phyloP scores from a whole-genome alignment of 2,329 filamentous ascomycete species.

The Phyllosticta citribraziliensis region DNA sequence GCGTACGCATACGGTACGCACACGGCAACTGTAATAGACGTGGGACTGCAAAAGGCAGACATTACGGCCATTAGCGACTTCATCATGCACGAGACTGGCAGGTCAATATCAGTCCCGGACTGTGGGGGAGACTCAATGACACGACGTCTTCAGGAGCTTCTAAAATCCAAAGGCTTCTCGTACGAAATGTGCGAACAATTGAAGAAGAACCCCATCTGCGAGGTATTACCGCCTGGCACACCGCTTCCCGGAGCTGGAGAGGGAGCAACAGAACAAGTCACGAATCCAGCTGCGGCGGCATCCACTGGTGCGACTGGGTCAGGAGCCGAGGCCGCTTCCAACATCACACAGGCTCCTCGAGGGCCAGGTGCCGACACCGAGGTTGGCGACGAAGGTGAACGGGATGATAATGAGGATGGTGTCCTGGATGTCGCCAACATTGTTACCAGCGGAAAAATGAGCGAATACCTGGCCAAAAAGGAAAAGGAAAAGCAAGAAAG shows the following conservation, averaged over 20 bases:
- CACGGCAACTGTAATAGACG: constrained; percentile 78
- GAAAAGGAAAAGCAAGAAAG: constrained; percentile 69
- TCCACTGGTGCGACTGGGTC: constrained; percentile 44
- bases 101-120: constrained; percentile 50
- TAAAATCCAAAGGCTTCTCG: constrained; percentile 48
- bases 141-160: constrained; percentile 55
- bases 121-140: constrained; percentile 89
- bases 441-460: constrained; percentile 70
- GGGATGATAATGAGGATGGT: constrained; percentile 54
- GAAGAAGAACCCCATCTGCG: constrained; percentile 53
- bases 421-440: constrained; percentile 79
- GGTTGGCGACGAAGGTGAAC: constrained; percentile 41
- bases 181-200: constrained; percentile 56
- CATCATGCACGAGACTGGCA: constrained; percentile 57
- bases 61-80: constrained; percentile 85
- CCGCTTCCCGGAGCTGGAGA: constrained; percentile 42
- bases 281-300: constrained; percentile 46
- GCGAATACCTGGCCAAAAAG: constrained; percentile 73
- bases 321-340: constrained; percentile 31
- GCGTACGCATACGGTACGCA: constrained; percentile 71
- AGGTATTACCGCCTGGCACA: constrained; percentile 47
- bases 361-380: constrained; percentile 47
- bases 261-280: constrained; percentile 19
- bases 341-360: constrained; percentile 37
- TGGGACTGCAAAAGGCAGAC: constrained; percentile 87